Evolutionary conservation across 192 early-diverging fungal species (phyloP), one percentile per base, ranked within the genome.

Genomic region (Lobosporangium transversale): DNA sequence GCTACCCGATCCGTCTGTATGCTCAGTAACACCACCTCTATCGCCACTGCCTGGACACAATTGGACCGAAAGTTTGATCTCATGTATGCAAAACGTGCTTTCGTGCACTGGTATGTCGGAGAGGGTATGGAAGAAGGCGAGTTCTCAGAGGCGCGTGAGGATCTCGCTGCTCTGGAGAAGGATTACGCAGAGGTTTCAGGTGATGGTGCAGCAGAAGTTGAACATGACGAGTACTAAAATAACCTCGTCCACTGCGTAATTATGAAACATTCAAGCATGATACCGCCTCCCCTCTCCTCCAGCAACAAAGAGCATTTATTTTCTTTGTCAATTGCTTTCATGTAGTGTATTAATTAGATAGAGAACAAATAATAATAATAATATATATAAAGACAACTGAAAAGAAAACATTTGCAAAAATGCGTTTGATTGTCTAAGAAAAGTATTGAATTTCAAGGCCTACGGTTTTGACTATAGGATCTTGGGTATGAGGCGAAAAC

Each of bases 61-160:
- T 88, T 98, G 74, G 94, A 97, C 83, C 94, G 95, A 88, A 99
- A 98, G 91, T 99, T 98, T 76, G 97, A 99, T 82, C 90, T 98
- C 55, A 97, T 98, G 96, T 99, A 96, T 85, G 95, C 97, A 83
- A 99, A 98, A 90, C 95, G 98, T 85, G 96, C 98, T 66, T 99
- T 99, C 78, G 98, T 99, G 52, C 98, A 99, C 89, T 98, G 96
- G 98, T 99, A 97, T 82, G 98, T 99, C 60, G 98, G 97, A 82
- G 98, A 98, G 85, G 95, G 98, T 87, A 99, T 98, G 97, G 97
- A 99, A 86, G 97, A 99, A 86, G 97, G 98, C 81, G 98, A 99
- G 86, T 99, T 99, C 92, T 97, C 95, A 61, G 98, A 99, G 88
- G 98, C 97, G 52, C 95, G 97, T 88, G 98, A 98, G 86, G 97